Base-by-base conservation (phyloP, 768 basidiomycete species). In the Calocybe cyanea region DNA sequence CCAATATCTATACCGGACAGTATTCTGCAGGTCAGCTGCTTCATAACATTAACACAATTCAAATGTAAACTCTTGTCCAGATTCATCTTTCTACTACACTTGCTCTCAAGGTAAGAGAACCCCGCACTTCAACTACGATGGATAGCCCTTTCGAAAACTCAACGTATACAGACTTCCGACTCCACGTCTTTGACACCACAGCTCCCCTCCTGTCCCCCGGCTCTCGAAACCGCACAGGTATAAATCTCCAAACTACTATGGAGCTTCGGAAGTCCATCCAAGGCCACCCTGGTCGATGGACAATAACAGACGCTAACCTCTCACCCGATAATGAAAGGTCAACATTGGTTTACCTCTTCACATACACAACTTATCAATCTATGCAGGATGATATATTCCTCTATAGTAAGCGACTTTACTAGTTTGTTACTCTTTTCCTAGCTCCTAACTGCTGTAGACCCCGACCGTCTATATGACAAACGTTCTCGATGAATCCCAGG, bases 31-130 rank as follows among this genome's bases (percentile, higher is more conserved):
- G 87, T 86, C 49, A 39, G 57, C 46, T 18, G 30, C 38, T 4
- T 32, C 6, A 49, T 41, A 24, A n/a, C n/a, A n/a, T n/a, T n/a
- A n/a, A n/a, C 8, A 32, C 39, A 19, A 23, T 10, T 24, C 11
- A 30, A 38, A 35, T 58, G 41, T 49, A 39, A 46, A 40, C 39
- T 32, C 10, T 40, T 11, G 19, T 42, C 5, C 38, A 88, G 91
- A 92, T 59, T 87, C 90, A 0, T 83, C 86, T 0, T 94, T 96
- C 63, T 97, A 89, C 62, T 97, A 96, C 62, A 92, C 93, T 3
- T 95, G 93, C 55, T 82, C 80, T 36, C 85, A 88, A 77, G 87
- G 87, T 86, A 46, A 43, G 59, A 46, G 9, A n/a, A 25, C 31
- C n/a, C 31, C 8, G n/a, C n/a, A 32, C 31, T 32, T n/a, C 9